Conservation (phyloP, 768 basidiomycete genomes). For the Amanita pseudoporphyria region DNA sequence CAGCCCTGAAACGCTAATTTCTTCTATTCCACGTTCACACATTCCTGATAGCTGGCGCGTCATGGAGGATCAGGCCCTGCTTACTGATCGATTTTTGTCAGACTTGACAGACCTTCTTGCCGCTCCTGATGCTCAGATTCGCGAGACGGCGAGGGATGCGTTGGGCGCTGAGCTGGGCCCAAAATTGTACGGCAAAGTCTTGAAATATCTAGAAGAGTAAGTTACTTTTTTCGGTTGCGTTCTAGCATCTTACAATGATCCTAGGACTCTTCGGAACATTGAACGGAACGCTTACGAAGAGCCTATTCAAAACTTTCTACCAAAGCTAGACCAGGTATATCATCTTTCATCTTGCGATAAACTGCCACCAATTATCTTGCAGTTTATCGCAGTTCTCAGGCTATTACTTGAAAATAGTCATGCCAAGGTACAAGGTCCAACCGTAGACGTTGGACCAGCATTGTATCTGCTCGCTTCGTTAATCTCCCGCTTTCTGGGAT, state of each 20-base stretch:
- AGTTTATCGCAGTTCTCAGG: slow-evolving; percentile 72
- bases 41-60: slow-evolving; percentile 71
- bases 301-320: slow-evolving; percentile 27
- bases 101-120: slow-evolving; percentile 64
- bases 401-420: slow-evolving; percentile 68
- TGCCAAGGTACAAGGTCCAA: slow-evolving; percentile 42
- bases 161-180: slow-evolving; percentile 73
- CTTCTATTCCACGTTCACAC: slow-evolving; percentile 43
- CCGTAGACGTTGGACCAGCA: slow-evolving; percentile 52
- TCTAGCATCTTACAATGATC: neutral
- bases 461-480: slow-evolving; percentile 53
- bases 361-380: slow-evolving; percentile 5
- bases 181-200: slow-evolving; percentile 52
- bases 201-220: slow-evolving; percentile 69
- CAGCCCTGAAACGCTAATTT: slow-evolving; percentile 37
- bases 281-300: slow-evolving; percentile 36
- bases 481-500: slow-evolving; percentile 50
- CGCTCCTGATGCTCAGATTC: slow-evolving; percentile 49
- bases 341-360: neutral
- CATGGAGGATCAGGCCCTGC: slow-evolving; percentile 42
- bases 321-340: slow-evolving; percentile 69
- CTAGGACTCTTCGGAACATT: slow-evolving; percentile 43
- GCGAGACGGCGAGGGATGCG: slow-evolving; percentile 76
- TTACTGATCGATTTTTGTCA: slow-evolving; percentile 57
- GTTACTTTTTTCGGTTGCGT: slow-evolving; percentile 18